Evolutionary conservation across 1,139 yeast species (phyloP), one percentile per base, ranked within the genome.

Genomic region (Debaryomyces udenii): DNA sequence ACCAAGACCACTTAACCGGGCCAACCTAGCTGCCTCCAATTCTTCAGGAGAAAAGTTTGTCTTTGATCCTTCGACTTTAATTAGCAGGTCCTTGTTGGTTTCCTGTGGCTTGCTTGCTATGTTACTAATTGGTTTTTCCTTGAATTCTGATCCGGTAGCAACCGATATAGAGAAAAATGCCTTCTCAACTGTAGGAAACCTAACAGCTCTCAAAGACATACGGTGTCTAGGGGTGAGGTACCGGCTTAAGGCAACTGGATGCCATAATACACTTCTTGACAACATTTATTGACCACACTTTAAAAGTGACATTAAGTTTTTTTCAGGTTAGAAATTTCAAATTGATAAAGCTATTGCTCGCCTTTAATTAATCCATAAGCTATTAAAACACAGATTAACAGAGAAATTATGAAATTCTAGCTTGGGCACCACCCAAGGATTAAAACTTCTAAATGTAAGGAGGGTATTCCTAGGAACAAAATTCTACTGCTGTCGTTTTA

Each of bases 1-100:
- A 0, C 86, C 89, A 36, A 86, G 65, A 0, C 80, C 80, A 1
- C 80, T 76, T 27, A 79, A 53, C 44, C 93, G 68, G 3, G 80
- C 78, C 28, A 74, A 58, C 17, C 79, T 69, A 1, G 91, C 89
- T 1, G 74, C 69, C 41, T 71, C 75, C 22, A 80, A 55, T 50
- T 84, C 85, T 47, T 80, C 80, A 1, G 68, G 61, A 0, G 83
- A 66, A 59, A 84, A 82, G 14, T 11, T 20, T 20, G 4, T 32
- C 18, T 7, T 22, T 14, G 10, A n/a, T n/a, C n/a, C n/a, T n/a
- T n/a, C n/a, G n/a, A n/a, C n/a, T n/a, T n/a, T n/a, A n/a, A n/a
- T n/a, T n/a, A n/a, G n/a, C n/a, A n/a, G n/a, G n/a, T n/a, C n/a
- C n/a, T n/a, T n/a, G n/a, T 23, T 34, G 16, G 23, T 27, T 26